Evolutionary conservation across 345 rosid genomes (phyloP), one percentile per base, ranked within the genome.

Genomic region (Ricinus communis): DNA sequence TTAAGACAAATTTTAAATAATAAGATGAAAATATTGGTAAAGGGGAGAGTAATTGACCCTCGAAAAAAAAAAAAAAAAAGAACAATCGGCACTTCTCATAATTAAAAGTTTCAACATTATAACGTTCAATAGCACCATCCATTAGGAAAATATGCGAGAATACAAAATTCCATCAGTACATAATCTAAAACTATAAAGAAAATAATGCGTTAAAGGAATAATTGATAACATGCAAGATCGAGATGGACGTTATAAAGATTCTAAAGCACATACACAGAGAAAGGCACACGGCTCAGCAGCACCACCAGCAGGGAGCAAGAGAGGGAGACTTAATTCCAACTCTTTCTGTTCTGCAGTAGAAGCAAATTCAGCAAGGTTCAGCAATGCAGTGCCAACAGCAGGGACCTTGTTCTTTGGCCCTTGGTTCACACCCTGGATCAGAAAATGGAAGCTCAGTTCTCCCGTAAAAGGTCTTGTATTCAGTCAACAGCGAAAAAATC

Each of bases 281-380:
- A 49, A 16, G 8, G 82, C 75, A 11, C 41, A 63, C 71, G 81
- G 70, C 51, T 81, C 85, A 18, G 82, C 49, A 47, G 75, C 55
- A 18, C 82, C 82, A 63, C 82, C 82, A 63, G 74, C 69, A 36
- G 83, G 31, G 45, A 65, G 68, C 50, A 79, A 66, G 8, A 92
- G 82, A 60, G 93, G 96, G 16, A 90, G 78, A 60, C 78, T 85
- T 77, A 88, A 62, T 58, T 87, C 88, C 73, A 85, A 76, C 77
- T 88, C 90, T 71, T 87, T 86, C 76, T 87, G 87, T 66, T 78
- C 86, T 66, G 74, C 80, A 65, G 78, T 38, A 60, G 90, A 84
- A 74, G 84, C 88, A 69, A 40, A 86, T 40, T 88, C 92, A 47
- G 93, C 89, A 65, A 88, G 84, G 73, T 90, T 88, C 59, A 92